phyloP scores from a whole-genome alignment of 177 flowering plant species.

The Tripterygium wilfordii region DNA sequence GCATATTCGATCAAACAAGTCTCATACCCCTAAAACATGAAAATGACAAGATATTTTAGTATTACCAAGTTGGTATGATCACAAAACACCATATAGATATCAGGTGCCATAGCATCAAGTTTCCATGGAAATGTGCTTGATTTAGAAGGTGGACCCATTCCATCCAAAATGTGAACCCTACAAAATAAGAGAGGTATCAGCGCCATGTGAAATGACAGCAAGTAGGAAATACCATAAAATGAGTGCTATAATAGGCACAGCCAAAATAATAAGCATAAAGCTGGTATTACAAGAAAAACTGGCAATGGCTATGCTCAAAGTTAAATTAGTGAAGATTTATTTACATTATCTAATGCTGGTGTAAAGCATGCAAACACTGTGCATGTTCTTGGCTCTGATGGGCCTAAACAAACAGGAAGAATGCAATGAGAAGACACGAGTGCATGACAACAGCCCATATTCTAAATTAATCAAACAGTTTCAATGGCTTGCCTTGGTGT shows the following conservation, averaged over 20 bases:
- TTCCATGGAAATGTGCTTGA: neutral
- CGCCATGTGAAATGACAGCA: constrained; percentile 3
- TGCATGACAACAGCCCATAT: constrained; percentile 17
- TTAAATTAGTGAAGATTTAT: constrained; percentile 25
- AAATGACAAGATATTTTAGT: too few species aligned
- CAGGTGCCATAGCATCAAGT: neutral
- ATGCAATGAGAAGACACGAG: constrained; percentile 55
- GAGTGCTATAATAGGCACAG: neutral
- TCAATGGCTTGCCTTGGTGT: constrained; percentile 62
- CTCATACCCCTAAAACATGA: neutral
- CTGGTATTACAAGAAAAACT: neutral
- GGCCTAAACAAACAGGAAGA: constrained; percentile 79
- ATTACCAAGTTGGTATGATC: neutral
- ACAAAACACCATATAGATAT: neutral
- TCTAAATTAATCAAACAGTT: constrained; percentile 8
- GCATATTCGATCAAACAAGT: too few species aligned
- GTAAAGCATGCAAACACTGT: constrained; percentile 99
- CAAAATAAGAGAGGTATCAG: constrained; percentile 16
- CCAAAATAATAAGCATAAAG: neutral
- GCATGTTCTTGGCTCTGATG: constrained; percentile 87
- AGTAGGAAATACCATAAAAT: too few species aligned
- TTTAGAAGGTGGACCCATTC: constrained; percentile 91
- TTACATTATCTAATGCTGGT: constrained; percentile 88
- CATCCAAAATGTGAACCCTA: constrained; percentile 94
- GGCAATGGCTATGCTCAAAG: constrained; percentile 7